A percentile compares a stretch with the other conserved stretches of the same genome.
Evolutionary conservation across 129 eudicot genomes (phyloP).

Genomic region (Glebionis coronaria): DNA sequence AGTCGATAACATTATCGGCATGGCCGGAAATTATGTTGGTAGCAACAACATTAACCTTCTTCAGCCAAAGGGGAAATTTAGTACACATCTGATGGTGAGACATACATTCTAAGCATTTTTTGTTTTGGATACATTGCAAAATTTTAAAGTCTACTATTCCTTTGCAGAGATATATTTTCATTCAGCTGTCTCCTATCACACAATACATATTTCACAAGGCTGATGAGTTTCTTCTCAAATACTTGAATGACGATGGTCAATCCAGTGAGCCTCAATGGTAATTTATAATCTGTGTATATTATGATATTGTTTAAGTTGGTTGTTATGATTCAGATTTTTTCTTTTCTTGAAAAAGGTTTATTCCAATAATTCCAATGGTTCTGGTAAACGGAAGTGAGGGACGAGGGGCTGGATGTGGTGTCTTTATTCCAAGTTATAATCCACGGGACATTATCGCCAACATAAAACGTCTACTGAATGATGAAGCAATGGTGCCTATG

Average conservation of each 20-base stretch:
- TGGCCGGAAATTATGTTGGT: slow-evolving; percentile 90
- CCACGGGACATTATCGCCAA: slow-evolving; percentile 81
- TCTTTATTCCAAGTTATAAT: slow-evolving; percentile 78
- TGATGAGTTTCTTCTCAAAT: slow-evolving; percentile 72
- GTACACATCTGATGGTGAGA: slow-evolving; percentile 80
- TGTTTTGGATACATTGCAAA: not conserved
- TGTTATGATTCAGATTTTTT: not conserved
- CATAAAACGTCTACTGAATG: slow-evolving; percentile 54
- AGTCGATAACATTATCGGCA: slow-evolving; percentile 75
- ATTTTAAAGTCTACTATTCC: too few species aligned
- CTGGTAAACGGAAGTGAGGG: slow-evolving; percentile 96
- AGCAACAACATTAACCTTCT: slow-evolving; percentile 83
- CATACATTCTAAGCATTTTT: not conserved
- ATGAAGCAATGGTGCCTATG: slow-evolving; percentile 74
- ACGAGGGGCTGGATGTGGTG: slow-evolving; percentile 95
- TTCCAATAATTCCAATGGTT: slow-evolving; percentile 82
- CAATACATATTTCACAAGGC: slow-evolving; percentile 69
- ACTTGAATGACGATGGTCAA: slow-evolving; percentile 85
- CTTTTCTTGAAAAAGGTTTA: slow-evolving; percentile 44
- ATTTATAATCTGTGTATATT: not conserved
- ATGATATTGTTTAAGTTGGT: not conserved
- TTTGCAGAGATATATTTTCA: slow-evolving; percentile 75
- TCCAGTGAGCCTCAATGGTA: slow-evolving; percentile 84
- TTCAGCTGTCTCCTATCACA: slow-evolving; percentile 59
- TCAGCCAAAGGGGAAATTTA: slow-evolving; percentile 77